Evolutionary conservation across 2,329 filamentous ascomycete genomes (phyloP), one percentile per base, ranked within the genome.

Genomic region (Alternaria sp.): DNA sequence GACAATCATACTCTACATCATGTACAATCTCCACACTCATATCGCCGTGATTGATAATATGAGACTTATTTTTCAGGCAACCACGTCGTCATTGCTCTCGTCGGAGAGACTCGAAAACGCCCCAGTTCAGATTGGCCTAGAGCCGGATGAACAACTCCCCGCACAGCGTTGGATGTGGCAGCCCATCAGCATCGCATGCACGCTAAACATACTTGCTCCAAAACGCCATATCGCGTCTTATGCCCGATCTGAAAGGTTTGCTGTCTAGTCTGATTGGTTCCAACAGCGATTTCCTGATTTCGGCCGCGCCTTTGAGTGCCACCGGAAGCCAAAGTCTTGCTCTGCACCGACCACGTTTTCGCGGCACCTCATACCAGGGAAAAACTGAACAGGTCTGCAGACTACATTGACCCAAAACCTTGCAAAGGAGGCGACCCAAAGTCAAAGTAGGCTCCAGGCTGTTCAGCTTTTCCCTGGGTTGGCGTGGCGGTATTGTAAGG

Each of bases 121-220:
- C 49, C 26, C 23, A 37, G 28, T 14, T 47, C 50, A 44, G 23
- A 14, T 28, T 46, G 41, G 58, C 43, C 14, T 51, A 18, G 33
- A 26, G 4, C 25, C 58, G 58, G 58, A 26, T 55, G 58, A 60
- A 60, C 11, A 55, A 55, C 58, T 37, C 49, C 41, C 49, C 58
- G 58, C 26, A 21, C 58, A 46, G 20, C 37, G n/a, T 43, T 58
- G 28, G 15, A 23, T n/a, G 41, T 46, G 43, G 41, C 46, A 49
- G 21, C 18, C 28, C 28, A 41, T 41, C 20, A 46, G 41, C 43
- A 33, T 54, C 28, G 26, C 41, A 41, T 56, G 21, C 43, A 58
- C 21, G 33, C 28, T 25, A 4, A 28, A 23, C 25, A 12, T 10
- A 8, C 28, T 26, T 33, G 46, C 46, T 9, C 43, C 37, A 21